Conservation (phyloP, 106 monocot genomes). For the Alisma plantagoaquatica region DNA sequence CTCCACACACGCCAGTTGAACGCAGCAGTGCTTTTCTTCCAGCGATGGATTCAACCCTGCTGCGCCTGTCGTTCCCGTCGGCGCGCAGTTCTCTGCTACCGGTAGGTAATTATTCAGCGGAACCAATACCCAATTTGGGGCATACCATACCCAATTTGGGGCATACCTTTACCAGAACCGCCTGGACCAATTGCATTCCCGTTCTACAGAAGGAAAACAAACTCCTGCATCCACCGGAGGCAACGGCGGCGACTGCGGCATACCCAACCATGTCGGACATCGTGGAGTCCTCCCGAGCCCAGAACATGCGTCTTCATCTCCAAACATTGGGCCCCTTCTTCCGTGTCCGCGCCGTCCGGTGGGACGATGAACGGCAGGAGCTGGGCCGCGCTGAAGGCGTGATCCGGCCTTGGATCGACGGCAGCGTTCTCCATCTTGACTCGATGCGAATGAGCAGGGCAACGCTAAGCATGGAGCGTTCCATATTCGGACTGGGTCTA, state of each 20-base stretch:
- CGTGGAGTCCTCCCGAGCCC: conserved; percentile 11
- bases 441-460: conserved; percentile 18
- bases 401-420: conserved; percentile 14
- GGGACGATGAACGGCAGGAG: conserved; percentile 4
- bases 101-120: too few relatives aligned
- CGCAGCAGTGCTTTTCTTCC: too few relatives aligned
- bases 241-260: not conserved
- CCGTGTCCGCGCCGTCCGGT: conserved; percentile 7
- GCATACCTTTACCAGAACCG: too few relatives aligned
- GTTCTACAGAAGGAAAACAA: too few relatives aligned
- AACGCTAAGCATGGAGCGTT: conserved; percentile 16
- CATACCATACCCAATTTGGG: too few relatives aligned
- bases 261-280: conserved; percentile 24
- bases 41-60: too few relatives aligned
- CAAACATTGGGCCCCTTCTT: conserved; percentile 20
- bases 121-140: too few relatives aligned
- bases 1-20: too few relatives aligned
- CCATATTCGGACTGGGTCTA: conserved; percentile 27
- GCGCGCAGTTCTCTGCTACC: too few relatives aligned
- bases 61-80: too few relatives aligned
- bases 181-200: too few relatives aligned
- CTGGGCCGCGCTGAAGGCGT: conserved; percentile 23
- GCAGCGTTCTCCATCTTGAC: conserved; percentile 22
- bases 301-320: conserved; percentile 15
- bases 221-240: too few relatives aligned